These are phyloP conservation scores for Begonia loranthoides DNA, from an alignment of 306 rosid genomes.

Conservation along the genomic window DNA sequence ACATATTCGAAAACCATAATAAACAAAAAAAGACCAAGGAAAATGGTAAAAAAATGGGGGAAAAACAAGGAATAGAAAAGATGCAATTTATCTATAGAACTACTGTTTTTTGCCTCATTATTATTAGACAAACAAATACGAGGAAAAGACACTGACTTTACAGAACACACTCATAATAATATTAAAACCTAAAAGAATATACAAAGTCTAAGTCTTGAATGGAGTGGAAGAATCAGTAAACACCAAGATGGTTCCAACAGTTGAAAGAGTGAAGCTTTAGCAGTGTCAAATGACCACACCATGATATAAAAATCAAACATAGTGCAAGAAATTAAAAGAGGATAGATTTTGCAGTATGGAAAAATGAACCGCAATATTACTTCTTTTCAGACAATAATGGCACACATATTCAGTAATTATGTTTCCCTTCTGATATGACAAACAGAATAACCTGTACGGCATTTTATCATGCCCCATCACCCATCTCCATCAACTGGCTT, in stretches of 20 bases:
- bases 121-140: too few relatives aligned
- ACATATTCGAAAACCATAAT: neutral
- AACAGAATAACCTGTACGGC: conserved; percentile 11
- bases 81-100: too few relatives aligned
- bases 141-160: too few relatives aligned
- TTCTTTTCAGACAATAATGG: neutral
- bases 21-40: neutral
- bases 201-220: too few relatives aligned
- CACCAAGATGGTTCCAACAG: too few relatives aligned
- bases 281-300: neutral
- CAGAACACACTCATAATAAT: too few relatives aligned
- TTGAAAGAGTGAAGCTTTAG: too few relatives aligned
- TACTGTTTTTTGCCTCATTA: too few relatives aligned
- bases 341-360: neutral
- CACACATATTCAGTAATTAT: neutral
- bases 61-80: neutral
- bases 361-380: neutral
- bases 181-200: too few relatives aligned
- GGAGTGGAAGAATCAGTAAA: too few relatives aligned
- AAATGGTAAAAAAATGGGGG: neutral
- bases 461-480: conserved; percentile 18
- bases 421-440: conserved; percentile 6
- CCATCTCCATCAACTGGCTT: conserved; percentile 20
- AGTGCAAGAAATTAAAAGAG: neutral
- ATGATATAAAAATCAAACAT: neutral